Percentiles rank a stretch among this genome's conserved stretches.
Evolutionary conservation across 2,329 filamentous ascomycete species (phyloP).

Genomic region (Cyphellophora europaea): DNA sequence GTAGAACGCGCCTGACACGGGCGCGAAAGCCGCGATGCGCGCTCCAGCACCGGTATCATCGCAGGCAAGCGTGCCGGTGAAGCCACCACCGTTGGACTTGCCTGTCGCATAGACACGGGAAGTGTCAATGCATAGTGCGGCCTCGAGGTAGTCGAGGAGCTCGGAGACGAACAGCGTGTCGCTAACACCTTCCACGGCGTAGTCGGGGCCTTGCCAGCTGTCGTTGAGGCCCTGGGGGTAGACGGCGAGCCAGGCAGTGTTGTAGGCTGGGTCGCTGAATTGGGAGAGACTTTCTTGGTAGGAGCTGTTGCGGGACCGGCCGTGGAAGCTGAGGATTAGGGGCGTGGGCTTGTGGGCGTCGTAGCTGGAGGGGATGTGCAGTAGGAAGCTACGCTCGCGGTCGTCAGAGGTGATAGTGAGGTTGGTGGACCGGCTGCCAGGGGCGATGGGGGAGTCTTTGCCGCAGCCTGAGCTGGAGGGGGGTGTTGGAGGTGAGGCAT

Average conservation of each 20-base stretch:
- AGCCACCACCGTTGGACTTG: conserved; percentile 47
- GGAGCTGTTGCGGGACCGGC: conserved; percentile 26
- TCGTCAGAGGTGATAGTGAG: too few relatives aligned
- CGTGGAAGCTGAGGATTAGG: conserved; percentile 43
- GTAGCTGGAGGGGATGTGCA: too few relatives aligned
- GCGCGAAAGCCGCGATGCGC: conserved; percentile 41
- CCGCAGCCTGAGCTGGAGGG: too few relatives aligned
- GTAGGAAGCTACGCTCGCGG: too few relatives aligned
- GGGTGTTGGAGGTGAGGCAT: too few relatives aligned
- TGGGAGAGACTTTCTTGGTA: conserved; percentile 33
- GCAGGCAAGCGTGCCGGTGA: conserved; percentile 25
- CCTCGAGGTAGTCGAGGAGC: too few relatives aligned
- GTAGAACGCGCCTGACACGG: conserved; percentile 36
- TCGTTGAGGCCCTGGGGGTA: conserved; percentile 32
- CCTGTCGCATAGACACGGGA: conserved; percentile 36
- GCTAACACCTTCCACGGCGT: conserved; percentile 24
- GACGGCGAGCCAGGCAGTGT: conserved; percentile 33
- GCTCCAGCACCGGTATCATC: too few relatives aligned
- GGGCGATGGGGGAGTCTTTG: too few relatives aligned
- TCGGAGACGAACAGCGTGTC: conserved; percentile 37
- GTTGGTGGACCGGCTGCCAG: too few relatives aligned
- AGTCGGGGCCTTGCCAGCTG: conserved; percentile 36
- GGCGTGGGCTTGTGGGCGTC: too few relatives aligned
- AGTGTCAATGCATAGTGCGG: conserved; percentile 37
- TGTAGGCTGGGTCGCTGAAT: conserved; percentile 35